These are phyloP conservation scores for Saccharomyces hybrid DNA, from an alignment of 1,139 yeast species.

Conservation along the genomic window DNA sequence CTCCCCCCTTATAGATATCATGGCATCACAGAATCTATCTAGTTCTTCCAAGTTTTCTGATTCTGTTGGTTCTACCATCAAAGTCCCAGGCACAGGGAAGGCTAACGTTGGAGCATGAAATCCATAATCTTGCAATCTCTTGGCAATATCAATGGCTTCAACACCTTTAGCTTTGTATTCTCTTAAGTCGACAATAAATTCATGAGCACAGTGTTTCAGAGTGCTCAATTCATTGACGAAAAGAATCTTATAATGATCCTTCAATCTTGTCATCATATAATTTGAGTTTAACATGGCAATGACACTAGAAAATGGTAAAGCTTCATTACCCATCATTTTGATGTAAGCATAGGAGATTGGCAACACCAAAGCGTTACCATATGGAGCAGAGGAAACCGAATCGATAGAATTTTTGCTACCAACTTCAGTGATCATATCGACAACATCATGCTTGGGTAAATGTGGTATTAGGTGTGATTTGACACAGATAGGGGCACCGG, in stretches of 20 bases:
- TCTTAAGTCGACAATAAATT: conserved; percentile 85
- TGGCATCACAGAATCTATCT: conserved; percentile 82
- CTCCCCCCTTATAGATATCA: conserved; percentile 76
- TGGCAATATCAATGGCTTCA: conserved; percentile 95
- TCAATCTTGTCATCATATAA: conserved; percentile 79
- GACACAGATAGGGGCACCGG: conserved; percentile 97
- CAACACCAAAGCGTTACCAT: conserved; percentile 87
- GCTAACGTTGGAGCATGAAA: conserved; percentile 99
- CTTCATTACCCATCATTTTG: conserved; percentile 82
- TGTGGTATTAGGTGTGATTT: conserved; percentile 72
- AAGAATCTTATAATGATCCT: conserved; percentile 64
- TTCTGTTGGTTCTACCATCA: conserved; percentile 98
- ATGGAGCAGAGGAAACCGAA: conserved; percentile 89
- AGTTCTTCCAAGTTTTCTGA: conserved; percentile 83
- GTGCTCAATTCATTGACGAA: conserved; percentile 56
- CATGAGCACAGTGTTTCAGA: conserved; percentile 87
- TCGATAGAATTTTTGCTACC: conserved; percentile 47
- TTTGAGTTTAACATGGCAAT: conserved; percentile 92
- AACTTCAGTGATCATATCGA: conserved; percentile 46
- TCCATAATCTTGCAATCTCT: conserved; percentile 94
- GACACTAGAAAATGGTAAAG: conserved; percentile 77
- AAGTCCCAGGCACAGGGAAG: conserved; percentile 95
- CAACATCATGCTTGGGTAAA: conserved; percentile 71
- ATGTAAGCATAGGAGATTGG: conserved; percentile 94
- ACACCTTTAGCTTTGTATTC: conserved; percentile 74